Evolutionary conservation across 768 basidiomycete species (phyloP).

Genomic region (Russula compacta): DNA sequence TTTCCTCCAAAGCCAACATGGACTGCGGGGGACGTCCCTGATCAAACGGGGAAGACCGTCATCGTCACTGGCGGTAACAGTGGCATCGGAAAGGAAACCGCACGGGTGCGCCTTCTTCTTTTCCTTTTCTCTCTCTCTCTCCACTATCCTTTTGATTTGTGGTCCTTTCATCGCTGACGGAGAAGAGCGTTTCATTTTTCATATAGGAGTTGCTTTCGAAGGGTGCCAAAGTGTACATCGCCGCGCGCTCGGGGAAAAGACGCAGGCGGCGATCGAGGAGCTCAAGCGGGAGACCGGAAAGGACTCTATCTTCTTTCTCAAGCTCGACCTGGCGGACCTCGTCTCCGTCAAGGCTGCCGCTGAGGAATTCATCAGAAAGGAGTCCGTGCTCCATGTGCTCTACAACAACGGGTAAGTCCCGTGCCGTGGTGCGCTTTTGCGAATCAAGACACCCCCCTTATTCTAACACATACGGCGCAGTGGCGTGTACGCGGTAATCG

Average conservation of each 20-base stretch:
- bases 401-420: background rate
- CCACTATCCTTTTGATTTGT: background rate
- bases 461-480: background rate
- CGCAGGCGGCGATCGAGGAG: background rate
- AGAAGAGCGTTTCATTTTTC: background rate
- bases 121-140: background rate
- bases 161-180: no score
- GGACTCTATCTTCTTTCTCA: background rate
- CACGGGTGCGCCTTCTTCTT: background rate
- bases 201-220: background rate
- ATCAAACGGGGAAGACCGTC: background rate
- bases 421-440: background rate
- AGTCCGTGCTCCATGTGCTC: background rate
- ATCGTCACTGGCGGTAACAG: background rate
- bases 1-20: slow-evolving; percentile 1
- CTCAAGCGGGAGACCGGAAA: slow-evolving; percentile 2
- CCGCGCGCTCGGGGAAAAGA: background rate
- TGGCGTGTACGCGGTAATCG: background rate
- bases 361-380: background rate
- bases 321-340: background rate
- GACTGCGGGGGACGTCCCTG: background rate
- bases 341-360: background rate
- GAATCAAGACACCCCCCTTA: background rate
- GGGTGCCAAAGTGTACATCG: slow-evolving; percentile 2
- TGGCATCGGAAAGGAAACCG: background rate